phyloP scores from a whole-genome alignment of 768 basidiomycete species.

The Dioszegia crocea region DNA sequence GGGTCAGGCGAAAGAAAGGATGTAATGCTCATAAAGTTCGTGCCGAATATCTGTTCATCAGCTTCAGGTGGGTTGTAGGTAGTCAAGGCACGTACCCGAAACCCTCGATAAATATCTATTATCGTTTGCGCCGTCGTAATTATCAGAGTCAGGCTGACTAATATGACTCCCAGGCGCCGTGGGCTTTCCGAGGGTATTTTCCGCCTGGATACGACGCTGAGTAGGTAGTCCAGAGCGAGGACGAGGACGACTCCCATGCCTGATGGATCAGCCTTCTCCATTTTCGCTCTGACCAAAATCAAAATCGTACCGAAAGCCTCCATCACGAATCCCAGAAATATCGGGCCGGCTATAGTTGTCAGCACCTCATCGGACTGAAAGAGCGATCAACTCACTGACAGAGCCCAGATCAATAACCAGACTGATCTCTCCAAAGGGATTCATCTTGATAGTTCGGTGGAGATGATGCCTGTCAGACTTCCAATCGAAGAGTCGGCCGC shows the following conservation, averaged over 20 bases:
- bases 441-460: not conserved
- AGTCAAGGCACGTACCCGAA: conserved; percentile 18
- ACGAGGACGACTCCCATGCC: conserved; percentile 36
- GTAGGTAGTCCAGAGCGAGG: conserved; percentile 27
- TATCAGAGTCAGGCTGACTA: conserved; percentile 18
- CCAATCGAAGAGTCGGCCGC: too few relatives aligned
- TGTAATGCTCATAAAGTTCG: conserved; percentile 17
- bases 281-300: not conserved
- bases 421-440: not conserved
- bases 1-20: conserved; percentile 17
- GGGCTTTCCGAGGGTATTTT: conserved; percentile 13
- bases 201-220: not conserved
- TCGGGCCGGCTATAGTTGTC: conserved; percentile 26
- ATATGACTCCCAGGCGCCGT: conserved; percentile 12
- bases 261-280: conserved; percentile 7
- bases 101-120: conserved; percentile 24
- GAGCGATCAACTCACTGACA: not conserved
- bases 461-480: too few relatives aligned
- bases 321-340: conserved; percentile 33
- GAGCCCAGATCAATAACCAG: not conserved
- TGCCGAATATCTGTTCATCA: conserved; percentile 29
- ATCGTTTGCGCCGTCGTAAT: conserved; percentile 21
- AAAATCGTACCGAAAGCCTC: conserved; percentile 20
- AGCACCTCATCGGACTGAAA: not conserved
- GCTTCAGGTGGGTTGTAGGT: too few relatives aligned